Evolutionary conservation across 1,284 basidiomycete species (phyloP).

Genomic region (Austropuccinia psidii): DNA sequence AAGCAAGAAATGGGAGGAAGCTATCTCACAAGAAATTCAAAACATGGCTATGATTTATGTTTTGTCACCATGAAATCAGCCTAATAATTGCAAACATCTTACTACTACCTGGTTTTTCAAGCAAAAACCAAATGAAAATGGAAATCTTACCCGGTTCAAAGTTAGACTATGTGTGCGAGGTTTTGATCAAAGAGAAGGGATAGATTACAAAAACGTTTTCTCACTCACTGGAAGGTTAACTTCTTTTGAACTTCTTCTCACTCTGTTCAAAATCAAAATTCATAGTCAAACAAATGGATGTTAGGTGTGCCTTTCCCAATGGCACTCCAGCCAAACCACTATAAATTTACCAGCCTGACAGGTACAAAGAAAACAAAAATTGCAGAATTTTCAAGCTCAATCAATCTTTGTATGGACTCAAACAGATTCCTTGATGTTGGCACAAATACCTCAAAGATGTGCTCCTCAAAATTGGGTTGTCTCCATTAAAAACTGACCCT

Average conservation of each 20-base stretch:
- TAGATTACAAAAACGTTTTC: neutral
- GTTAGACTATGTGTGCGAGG: neutral
- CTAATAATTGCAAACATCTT: neutral
- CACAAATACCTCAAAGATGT: neutral
- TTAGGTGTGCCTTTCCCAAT: neutral
- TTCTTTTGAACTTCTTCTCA: neutral
- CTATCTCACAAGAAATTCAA: neutral
- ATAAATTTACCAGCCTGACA: neutral
- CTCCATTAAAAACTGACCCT: neutral
- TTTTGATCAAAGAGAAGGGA: neutral
- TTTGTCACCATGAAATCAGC: neutral
- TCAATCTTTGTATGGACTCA: neutral
- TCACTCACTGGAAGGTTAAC: neutral
- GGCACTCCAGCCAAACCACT: neutral
- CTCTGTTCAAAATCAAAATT: neutral
- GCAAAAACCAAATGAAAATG: neutral
- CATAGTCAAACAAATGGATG: neutral
- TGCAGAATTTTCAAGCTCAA: neutral
- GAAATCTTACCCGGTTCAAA: conserved; percentile 2
- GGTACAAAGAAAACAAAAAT: neutral
- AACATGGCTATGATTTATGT: neutral
- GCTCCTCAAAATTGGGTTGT: neutral
- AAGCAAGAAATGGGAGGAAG: neutral
- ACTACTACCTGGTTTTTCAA: too few relatives aligned
- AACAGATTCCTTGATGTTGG: neutral